Conservation (phyloP, 768 basidiomycete species). For the Coprinopsis sp. region DNA sequence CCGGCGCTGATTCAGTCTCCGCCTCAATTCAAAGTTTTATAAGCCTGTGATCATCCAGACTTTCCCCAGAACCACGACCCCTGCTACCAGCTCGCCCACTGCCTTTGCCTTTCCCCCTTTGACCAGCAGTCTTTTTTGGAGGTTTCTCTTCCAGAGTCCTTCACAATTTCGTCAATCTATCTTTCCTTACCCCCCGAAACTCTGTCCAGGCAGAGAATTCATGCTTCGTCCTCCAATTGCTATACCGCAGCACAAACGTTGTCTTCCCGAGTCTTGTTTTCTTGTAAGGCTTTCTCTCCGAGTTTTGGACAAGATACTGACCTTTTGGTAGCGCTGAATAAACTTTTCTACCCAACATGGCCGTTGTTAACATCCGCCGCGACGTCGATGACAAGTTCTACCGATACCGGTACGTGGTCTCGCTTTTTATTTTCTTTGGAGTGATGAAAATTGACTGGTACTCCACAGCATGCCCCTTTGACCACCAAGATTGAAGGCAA, state of each 20-base stretch:
- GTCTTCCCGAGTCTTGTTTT: constrained; percentile 47
- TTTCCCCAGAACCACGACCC: constrained; percentile 20
- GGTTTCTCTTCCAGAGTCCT: constrained; percentile 27
- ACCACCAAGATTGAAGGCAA: constrained; percentile 97
- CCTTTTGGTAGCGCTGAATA: constrained; percentile 51
- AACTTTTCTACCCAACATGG: constrained; percentile 64
- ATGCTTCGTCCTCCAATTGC: constrained; percentile 88
- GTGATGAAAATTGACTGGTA: constrained; percentile 10
- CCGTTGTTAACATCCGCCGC: constrained; percentile 90
- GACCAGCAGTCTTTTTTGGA: constrained; percentile 17
- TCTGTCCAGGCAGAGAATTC: constrained; percentile 79
- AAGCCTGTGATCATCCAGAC: no score
- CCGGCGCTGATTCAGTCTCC: no score
- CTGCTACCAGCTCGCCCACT: constrained; percentile 16
- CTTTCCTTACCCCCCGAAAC: constrained; percentile 38
- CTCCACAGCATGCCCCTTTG: constrained; percentile 84
- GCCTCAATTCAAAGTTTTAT: no score
- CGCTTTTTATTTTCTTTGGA: background rate
- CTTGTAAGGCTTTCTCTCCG: constrained; percentile 35
- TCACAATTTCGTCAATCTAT: constrained; percentile 64
- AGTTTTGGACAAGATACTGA: background rate
- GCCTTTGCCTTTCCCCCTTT: constrained; percentile 9
- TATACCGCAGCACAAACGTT: constrained; percentile 64
- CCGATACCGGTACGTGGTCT: constrained; percentile 80
- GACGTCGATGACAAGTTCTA: constrained; percentile 98